Conservation (phyloP, 2,329 filamentous ascomycete genomes). For the Elsinoe perseae region DNA sequence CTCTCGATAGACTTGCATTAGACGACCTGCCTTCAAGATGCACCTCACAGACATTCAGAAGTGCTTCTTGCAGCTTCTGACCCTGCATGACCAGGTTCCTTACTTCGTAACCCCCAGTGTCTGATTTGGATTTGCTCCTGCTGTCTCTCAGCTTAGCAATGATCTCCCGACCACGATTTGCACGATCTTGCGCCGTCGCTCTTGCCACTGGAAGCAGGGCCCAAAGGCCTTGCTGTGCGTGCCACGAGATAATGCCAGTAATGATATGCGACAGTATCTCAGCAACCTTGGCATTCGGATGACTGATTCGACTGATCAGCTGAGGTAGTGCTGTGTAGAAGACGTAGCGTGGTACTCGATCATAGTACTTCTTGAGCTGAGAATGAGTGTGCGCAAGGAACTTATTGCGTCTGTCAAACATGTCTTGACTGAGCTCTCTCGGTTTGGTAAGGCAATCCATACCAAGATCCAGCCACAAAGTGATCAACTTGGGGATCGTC, state of each 20-base stretch:
- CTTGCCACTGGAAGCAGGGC: slow-evolving; percentile 80
- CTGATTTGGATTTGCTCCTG: slow-evolving; percentile 50
- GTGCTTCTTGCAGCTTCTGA: slow-evolving; percentile 73
- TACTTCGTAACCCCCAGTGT: slow-evolving; percentile 52
- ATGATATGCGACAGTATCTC: slow-evolving; percentile 72
- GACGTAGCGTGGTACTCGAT: slow-evolving; percentile 63
- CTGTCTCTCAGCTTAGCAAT: slow-evolving; percentile 38
- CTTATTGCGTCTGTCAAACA: slow-evolving; percentile 47
- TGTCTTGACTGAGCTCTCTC: slow-evolving; percentile 37
- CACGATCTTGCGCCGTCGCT: slow-evolving; percentile 64
- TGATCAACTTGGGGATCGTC: slow-evolving; percentile 82
- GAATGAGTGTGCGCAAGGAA: slow-evolving; percentile 63
- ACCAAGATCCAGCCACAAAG: slow-evolving; percentile 88
- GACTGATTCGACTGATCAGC: slow-evolving; percentile 90
- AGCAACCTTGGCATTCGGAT: slow-evolving; percentile 71
- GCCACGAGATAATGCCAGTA: slow-evolving; percentile 72
- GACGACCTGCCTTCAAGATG: slow-evolving; percentile 64
- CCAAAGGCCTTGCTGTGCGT: slow-evolving; percentile 90
- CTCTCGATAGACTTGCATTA: slow-evolving; percentile 65
- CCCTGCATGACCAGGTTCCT: slow-evolving; percentile 66
- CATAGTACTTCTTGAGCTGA: slow-evolving; percentile 72
- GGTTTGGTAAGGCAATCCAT: slow-evolving; percentile 49
- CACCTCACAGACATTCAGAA: slow-evolving; percentile 72
- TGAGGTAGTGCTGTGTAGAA: slow-evolving; percentile 83
- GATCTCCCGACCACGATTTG: slow-evolving; percentile 41